These are phyloP conservation scores for Triangularia verruculosa DNA, from an alignment of 2,329 filamentous ascomycete species.

Conservation along the genomic window DNA sequence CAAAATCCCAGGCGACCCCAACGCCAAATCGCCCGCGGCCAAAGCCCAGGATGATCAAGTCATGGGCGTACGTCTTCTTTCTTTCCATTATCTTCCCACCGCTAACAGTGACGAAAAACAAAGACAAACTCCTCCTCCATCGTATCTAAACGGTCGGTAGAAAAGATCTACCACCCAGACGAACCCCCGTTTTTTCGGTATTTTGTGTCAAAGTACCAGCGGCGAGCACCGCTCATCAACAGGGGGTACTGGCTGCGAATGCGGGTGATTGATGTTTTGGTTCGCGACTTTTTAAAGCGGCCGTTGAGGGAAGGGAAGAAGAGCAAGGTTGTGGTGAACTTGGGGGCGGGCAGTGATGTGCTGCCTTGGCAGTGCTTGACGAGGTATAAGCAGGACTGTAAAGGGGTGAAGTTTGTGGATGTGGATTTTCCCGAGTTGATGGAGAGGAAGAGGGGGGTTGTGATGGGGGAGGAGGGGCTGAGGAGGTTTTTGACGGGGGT, in stretches of 20 bases:
- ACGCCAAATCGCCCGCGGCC: slow-evolving; percentile 20
- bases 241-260: slow-evolving; percentile 85
- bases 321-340: slow-evolving; percentile 75
- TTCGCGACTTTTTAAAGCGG: slow-evolving; percentile 64
- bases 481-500: slow-evolving; percentile 48
- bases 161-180: slow-evolving; percentile 74
- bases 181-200: slow-evolving; percentile 83
- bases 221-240: slow-evolving; percentile 85
- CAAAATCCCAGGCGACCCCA: slow-evolving; percentile 1
- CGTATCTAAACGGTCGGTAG: slow-evolving; percentile 89
- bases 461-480: slow-evolving; percentile 62
- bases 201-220: slow-evolving; percentile 80
- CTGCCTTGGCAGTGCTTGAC: slow-evolving; percentile 79
- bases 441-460: slow-evolving; percentile 65
- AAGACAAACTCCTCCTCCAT: slow-evolving; percentile 91
- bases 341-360: slow-evolving; percentile 89
- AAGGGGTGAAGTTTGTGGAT: slow-evolving; percentile 68
- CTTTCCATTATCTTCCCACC: background rate
- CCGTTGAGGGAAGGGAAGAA: slow-evolving; percentile 41
- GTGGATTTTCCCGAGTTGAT: slow-evolving; percentile 84
- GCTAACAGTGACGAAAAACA: background rate
- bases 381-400: slow-evolving; percentile 45
- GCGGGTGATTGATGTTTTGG: slow-evolving; percentile 72
- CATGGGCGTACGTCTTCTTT: slow-evolving; percentile 45
- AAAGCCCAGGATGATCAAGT: slow-evolving; percentile 47